Conservation (phyloP, 2,329 filamentous ascomycete species). For the Claviceps sp. region DNA sequence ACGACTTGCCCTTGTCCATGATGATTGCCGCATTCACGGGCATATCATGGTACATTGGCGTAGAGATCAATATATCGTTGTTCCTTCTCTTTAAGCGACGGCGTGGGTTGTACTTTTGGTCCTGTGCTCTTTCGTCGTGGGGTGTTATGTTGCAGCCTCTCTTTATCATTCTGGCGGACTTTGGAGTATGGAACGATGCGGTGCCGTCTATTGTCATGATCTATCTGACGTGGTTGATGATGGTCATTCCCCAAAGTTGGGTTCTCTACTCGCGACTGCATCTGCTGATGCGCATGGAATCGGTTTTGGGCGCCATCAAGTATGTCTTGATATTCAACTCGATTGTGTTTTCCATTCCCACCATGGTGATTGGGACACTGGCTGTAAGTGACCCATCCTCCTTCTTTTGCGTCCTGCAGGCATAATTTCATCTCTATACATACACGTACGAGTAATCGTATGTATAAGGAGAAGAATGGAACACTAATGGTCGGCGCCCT, state of each 20-base stretch:
- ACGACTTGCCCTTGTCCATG: constrained; percentile 16
- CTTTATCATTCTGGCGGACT: constrained; percentile 29
- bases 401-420: background rate
- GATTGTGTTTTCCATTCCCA: constrained; percentile 38
- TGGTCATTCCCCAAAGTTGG: constrained; percentile 45
- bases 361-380: constrained; percentile 38
- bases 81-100: constrained; percentile 17
- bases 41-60: constrained; percentile 19
- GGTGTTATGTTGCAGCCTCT: constrained; percentile 21
- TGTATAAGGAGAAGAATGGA: background rate
- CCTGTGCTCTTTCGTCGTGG: constrained; percentile 15
- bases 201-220: constrained; percentile 10
- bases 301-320: constrained; percentile 33
- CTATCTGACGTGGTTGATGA: constrained; percentile 18
- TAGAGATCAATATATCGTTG: constrained; percentile 17
- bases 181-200: constrained; percentile 9
- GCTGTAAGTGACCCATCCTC: constrained; percentile 20
- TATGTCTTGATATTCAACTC: constrained; percentile 42
- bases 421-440: too few relatives aligned
- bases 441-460: too few relatives aligned
- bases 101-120: constrained; percentile 21
- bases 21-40: constrained; percentile 23
- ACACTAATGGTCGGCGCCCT: background rate
- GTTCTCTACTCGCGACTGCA: constrained; percentile 49
- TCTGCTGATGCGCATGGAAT: constrained; percentile 36